phyloP scores from a whole-genome alignment of 176 grass and related monocot genomes.

The Eragrostis curvula region DNA sequence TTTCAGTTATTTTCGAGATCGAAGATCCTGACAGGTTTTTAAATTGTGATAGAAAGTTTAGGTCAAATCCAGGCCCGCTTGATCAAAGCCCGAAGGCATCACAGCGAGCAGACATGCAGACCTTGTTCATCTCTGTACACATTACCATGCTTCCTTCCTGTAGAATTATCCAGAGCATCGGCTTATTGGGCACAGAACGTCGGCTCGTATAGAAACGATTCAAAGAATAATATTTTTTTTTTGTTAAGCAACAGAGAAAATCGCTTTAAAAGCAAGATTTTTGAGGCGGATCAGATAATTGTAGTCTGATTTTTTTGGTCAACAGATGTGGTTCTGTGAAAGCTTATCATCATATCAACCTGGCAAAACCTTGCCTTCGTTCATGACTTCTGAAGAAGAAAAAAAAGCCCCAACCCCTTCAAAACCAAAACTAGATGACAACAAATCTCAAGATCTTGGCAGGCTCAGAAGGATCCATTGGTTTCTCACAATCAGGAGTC shows the following conservation, averaged over 20 bases:
- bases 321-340: conserved; percentile 47
- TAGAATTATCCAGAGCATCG: conserved; percentile 59
- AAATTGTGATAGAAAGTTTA: not conserved
- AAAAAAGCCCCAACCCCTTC: too few relatives aligned
- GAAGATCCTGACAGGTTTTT: too few relatives aligned
- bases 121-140: conserved; percentile 52
- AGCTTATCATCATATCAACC: conserved; percentile 61
- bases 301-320: conserved; percentile 63
- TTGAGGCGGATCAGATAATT: conserved; percentile 70
- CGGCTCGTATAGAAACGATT: too few relatives aligned
- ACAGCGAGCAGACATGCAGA: conserved; percentile 77
- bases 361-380: not conserved
- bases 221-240: rapidly evolving
- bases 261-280: not conserved
- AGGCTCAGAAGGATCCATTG: conserved; percentile 74
- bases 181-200: conserved; percentile 57
- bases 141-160: conserved; percentile 81
- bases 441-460: not conserved
- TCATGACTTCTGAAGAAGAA: too few relatives aligned
- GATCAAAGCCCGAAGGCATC: conserved; percentile 71
- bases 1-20: too few relatives aligned
- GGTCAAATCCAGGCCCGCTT: conserved; percentile 67
- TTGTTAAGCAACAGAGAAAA: not conserved
- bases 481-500: conserved; percentile 62
- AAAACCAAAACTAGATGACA: not conserved